Base-by-base conservation (phyloP, 2,329 filamentous ascomycete genomes). In the Fusarium sp. region DNA sequence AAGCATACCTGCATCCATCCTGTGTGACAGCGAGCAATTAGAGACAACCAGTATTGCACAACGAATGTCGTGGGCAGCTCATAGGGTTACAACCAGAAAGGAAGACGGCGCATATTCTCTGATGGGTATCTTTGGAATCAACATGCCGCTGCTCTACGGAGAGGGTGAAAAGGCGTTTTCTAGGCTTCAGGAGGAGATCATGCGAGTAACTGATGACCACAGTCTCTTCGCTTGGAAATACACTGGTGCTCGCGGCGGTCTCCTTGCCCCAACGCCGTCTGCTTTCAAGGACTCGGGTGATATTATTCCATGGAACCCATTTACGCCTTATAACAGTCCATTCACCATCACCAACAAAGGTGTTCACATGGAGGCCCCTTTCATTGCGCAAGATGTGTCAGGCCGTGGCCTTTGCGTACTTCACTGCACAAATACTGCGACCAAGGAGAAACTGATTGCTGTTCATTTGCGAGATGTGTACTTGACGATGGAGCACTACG, bases 401-500 rank as follows among this genome's bases (percentile, higher is more conserved):
- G 67, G 57, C 0, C 26, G 26, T 1, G 66, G 67, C 1, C 35
- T 69, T 0, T 46, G 46, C 5, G 29, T 70, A 3, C 35, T 70
- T 5, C 39, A 58, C 13, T 70, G 62, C 21, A 46, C 53, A 1
- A 61, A 23, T 1, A 28, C 23, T 2, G 53, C 29, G 10, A 47
- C 3, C 3, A 53, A 46, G 21, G 37, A 59, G 1, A 38, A 31
- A 3, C 8, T 56, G 4, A 31, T 70, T 12, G 62, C 35, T 0
- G 24, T 69, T 0, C 26, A 57, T 18, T 4, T 70, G 5, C 16
- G 33, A 2, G 67, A 70, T 18, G 0, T 39, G 0, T 69, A 47
- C 5, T 9, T 69, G 2, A 70, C 62, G 1, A 69, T 70, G 49
- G 67, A 70, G 2, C 66, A 69, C 9, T 70, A 57, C 9, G 44